Evolutionary conservation across 768 basidiomycete species (phyloP).

Genomic region (Dictyophora rubrovolvata): DNA sequence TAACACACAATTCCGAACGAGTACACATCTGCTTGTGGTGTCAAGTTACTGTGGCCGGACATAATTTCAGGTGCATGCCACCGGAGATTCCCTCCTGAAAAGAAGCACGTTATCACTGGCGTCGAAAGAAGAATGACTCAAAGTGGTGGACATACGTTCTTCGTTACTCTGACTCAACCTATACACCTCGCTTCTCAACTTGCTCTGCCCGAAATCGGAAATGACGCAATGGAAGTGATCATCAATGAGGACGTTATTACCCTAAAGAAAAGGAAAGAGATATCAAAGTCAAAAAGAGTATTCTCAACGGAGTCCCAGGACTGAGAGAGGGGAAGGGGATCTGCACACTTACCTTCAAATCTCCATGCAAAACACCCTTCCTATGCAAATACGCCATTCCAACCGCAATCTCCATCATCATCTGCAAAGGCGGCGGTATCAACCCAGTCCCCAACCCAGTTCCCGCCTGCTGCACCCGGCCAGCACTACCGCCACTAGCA

Average conservation of each 20-base stretch:
- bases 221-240: conserved; percentile 59
- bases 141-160: conserved; percentile 21
- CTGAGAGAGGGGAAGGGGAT: too few relatives aligned
- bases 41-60: conserved; percentile 34
- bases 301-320: too few relatives aligned
- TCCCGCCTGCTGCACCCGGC: too few relatives aligned
- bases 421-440: conserved; percentile 38
- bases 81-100: conserved; percentile 49
- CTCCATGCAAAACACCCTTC: conserved; percentile 63
- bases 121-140: not conserved
- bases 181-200: conserved; percentile 65
- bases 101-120: not conserved
- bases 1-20: conserved; percentile 57
- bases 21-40: conserved; percentile 54
- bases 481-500: conserved; percentile 3
- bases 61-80: conserved; percentile 70
- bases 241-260: conserved; percentile 67
- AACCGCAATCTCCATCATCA: conserved; percentile 63
- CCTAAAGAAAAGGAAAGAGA: conserved; percentile 28
- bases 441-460: conserved; percentile 19
- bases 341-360: conserved; percentile 51
- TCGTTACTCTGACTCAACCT: conserved; percentile 40
- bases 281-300: too few relatives aligned
- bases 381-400: conserved; percentile 78
- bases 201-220: conserved; percentile 76